Evolutionary conservation across 495 filamentous ascomycete species (phyloP).

Genomic region (Pyrenula massariospora): DNA sequence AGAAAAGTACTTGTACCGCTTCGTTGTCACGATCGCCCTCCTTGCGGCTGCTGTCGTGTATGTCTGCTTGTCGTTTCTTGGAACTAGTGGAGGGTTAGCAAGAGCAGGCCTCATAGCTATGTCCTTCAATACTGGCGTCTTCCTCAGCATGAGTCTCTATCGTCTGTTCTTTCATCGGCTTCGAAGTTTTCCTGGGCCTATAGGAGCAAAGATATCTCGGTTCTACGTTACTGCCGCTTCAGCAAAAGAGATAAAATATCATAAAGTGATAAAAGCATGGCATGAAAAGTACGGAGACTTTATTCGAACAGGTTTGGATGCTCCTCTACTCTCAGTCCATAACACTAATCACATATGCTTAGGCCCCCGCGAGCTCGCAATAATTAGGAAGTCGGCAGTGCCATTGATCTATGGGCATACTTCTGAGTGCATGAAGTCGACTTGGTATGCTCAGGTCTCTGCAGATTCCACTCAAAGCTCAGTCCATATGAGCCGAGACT

Average conservation of each 20-base stretch:
- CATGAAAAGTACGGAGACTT: constrained; percentile 13
- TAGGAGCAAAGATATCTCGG: constrained; percentile 26
- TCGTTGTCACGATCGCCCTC: background rate
- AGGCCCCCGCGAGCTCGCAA: background rate
- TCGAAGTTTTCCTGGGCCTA: constrained; percentile 30
- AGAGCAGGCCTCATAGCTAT: background rate
- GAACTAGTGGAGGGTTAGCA: background rate
- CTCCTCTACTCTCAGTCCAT: background rate
- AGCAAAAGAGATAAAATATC: constrained; percentile 20
- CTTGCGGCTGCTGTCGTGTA: background rate
- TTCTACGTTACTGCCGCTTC: constrained; percentile 21
- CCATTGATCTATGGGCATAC: constrained; percentile 10
- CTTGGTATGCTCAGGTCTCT: constrained; percentile 22
- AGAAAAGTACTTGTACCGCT: background rate
- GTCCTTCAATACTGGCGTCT: constrained; percentile 18
- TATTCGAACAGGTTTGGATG: constrained; percentile 9
- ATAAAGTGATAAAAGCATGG: constrained; percentile 14
- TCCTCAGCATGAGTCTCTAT: constrained; percentile 34
- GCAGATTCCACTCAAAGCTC: constrained; percentile 8
- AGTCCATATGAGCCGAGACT: constrained; percentile 18
- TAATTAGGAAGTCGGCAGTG: constrained; percentile 9
- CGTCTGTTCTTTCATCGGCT: constrained; percentile 32
- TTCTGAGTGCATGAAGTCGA: constrained; percentile 17
- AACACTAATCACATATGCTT: background rate
- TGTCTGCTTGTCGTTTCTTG: background rate